phyloP scores from a whole-genome alignment of 1,284 basidiomycete genomes.

The Cutaneotrichosporon daszewskae region DNA sequence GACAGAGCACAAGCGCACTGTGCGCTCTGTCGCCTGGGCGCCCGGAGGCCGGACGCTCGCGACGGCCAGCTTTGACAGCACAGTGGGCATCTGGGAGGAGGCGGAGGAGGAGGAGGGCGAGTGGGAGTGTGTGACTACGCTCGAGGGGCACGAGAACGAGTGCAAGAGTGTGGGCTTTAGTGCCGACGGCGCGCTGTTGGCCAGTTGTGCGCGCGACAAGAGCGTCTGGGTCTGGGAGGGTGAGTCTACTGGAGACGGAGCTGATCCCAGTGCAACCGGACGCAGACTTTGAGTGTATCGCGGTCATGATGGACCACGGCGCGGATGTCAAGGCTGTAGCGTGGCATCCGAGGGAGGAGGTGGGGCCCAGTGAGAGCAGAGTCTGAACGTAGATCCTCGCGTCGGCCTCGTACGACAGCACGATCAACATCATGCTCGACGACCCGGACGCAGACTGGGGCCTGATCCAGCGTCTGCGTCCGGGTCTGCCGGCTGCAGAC shows the following conservation, averaged over 20 bases:
- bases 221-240: slow-evolving; percentile 99
- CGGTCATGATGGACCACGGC: slow-evolving; percentile 92
- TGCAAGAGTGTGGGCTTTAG: slow-evolving; percentile 94
- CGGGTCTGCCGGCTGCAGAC: slow-evolving; percentile 57
- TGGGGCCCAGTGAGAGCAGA: slow-evolving; percentile 39
- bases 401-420: slow-evolving; percentile 94
- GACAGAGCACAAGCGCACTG: slow-evolving; percentile 84
- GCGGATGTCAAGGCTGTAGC: slow-evolving; percentile 94
- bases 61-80: slow-evolving; percentile 90
- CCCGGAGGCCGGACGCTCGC: slow-evolving; percentile 85
- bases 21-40: slow-evolving; percentile 84
- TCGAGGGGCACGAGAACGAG: slow-evolving; percentile 97
- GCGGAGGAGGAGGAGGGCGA: slow-evolving; percentile 50
- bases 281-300: slow-evolving; percentile 90
- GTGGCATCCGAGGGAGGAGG: slow-evolving; percentile 95
- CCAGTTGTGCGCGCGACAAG: slow-evolving; percentile 91
- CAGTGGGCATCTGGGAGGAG: slow-evolving; percentile 86
- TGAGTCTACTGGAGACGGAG: slow-evolving; percentile 40
- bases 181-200: slow-evolving; percentile 67
- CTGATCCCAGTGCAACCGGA: slow-evolving; percentile 67
- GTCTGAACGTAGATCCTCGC: slow-evolving; percentile 69
- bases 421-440: slow-evolving; percentile 88
- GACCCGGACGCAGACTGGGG: slow-evolving; percentile 96
- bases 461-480: slow-evolving; percentile 71
- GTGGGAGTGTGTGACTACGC: slow-evolving; percentile 60